A percentile compares a stretch with the other conserved stretches of the same genome.
phyloP scores from a whole-genome alignment of 176 grass and related monocot genomes.

The Cymbopogon citratus region DNA sequence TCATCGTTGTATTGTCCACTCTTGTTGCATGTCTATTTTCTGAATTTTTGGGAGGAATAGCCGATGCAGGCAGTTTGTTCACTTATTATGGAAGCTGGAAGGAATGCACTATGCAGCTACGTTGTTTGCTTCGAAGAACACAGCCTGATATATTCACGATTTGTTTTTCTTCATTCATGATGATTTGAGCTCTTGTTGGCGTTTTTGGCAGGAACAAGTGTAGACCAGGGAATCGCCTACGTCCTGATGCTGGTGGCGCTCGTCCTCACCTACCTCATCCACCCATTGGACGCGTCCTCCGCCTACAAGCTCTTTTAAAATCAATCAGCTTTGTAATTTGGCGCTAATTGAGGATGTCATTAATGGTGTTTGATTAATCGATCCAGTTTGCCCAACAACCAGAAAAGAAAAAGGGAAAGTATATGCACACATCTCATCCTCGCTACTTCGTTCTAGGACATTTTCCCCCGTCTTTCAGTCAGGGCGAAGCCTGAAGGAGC shows the following conservation, averaged over 20 bases:
- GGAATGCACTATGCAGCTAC: neutral
- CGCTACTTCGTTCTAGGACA: too few species aligned
- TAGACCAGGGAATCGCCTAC: slow-evolving; percentile 57
- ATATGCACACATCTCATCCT: neutral
- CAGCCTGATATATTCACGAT: neutral
- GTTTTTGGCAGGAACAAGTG: slow-evolving; percentile 35
- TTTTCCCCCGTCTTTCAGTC: neutral
- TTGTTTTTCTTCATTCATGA: neutral
- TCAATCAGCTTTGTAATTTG: neutral
- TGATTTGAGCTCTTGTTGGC: neutral
- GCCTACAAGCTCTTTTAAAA: slow-evolving; percentile 18
- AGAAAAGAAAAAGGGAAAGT: neutral
- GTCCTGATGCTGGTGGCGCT: slow-evolving; percentile 48
- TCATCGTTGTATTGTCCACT: too few species aligned
- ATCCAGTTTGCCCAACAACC: slow-evolving; percentile 6
- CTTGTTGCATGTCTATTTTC: neutral
- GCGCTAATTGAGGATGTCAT: neutral
- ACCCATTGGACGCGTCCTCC: slow-evolving; percentile 47
- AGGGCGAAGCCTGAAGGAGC: neutral
- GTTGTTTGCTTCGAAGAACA: slow-evolving; percentile 1
- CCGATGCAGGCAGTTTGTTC: neutral
- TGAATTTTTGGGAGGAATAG: neutral
- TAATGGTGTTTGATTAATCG: neutral
- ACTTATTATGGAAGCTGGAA: neutral
- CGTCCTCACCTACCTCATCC: slow-evolving; percentile 55